Base-by-base conservation (phyloP, 768 basidiomycete genomes). In the Vararia minispora region DNA sequence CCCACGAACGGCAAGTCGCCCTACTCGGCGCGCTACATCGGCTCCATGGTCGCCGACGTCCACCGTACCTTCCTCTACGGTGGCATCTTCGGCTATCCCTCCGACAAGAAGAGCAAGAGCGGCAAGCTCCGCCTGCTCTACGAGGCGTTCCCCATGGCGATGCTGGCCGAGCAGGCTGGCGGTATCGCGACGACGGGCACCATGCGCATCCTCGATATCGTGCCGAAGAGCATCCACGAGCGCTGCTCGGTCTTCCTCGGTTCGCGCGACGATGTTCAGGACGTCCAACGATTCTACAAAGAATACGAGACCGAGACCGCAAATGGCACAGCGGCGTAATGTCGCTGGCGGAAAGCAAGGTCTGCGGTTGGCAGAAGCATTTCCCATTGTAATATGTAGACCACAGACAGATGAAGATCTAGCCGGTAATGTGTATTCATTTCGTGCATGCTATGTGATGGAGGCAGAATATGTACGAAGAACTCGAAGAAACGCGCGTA, bases 31-130 rank as follows among this genome's bases (percentile, higher is more conserved):
- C 76, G 90, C 44, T 80, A 99, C 62, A 95, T 98, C 56, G 95
- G 95, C 20, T 92, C 89, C 44, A 99, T 99, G 95, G 95, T 98
- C 25, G 92, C 94, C 36, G 94, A 99, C 60, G 94, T 97, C 18
- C 91, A 95, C 62, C 72, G 94, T 50, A 99, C 94, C 5, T 64
- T 99, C 23, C 68, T 99, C 3, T 99, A 99, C 54, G 95, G 95
- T 17, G 95, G 95, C 29, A 98, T 99, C 53, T 99, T 99, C 52
- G 94, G 91, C 7, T 99, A 99, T 59, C 95, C 95, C 6, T 79
- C 80, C 53, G 95, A 99, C 64, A 95, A 88, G 74, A 98, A 98
- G 74, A 86, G 76, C 63, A 95, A 94, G 71, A 80, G 63, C 40
- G 94, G 95, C 33, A 99, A 99, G 64, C 69, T 99, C 51, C 73